A percentile compares a stretch with the other conserved stretches of the same genome.
These are phyloP conservation scores for Colletotrichum cuscutae DNA, from an alignment of 2,329 filamentous ascomycete genomes.

Conservation along the genomic window DNA sequence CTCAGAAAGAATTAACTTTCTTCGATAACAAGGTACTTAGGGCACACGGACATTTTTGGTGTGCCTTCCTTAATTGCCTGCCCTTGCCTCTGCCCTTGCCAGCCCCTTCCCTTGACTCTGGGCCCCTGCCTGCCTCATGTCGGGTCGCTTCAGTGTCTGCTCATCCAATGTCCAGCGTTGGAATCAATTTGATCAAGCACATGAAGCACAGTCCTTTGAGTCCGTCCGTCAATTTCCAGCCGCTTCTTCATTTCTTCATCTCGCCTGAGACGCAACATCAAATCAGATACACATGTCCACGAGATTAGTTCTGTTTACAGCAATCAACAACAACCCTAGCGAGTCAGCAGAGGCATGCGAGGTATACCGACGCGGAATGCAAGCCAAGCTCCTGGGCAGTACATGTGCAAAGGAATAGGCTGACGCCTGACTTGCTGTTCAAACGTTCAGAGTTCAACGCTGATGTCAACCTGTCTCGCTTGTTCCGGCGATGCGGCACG, in stretches of 20 bases:
- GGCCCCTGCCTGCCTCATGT: neutral
- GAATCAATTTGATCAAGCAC: neutral
- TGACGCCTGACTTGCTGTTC: neutral
- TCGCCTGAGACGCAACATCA: neutral
- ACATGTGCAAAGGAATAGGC: neutral
- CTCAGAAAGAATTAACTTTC: too few relatives aligned
- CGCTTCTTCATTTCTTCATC: neutral
- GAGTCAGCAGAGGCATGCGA: neutral
- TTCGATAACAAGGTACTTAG: too few relatives aligned
- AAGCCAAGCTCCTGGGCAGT: neutral
- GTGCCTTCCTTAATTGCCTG: neutral
- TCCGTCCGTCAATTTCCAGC: neutral
- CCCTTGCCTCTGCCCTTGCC: neutral
- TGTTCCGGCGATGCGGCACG: conserved; percentile 44
- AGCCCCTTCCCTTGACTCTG: too few relatives aligned
- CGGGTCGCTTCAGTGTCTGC: neutral
- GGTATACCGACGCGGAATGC: neutral
- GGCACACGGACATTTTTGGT: neutral
- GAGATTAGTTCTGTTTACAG: neutral
- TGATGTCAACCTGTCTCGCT: conserved; percentile 16
- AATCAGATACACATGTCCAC: neutral
- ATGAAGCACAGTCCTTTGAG: neutral
- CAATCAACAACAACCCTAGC: neutral
- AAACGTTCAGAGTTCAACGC: neutral
- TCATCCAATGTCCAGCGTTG: neutral